Conservation (phyloP, 2,329 filamentous ascomycete genomes). For the Alternaria tenuissima region DNA sequence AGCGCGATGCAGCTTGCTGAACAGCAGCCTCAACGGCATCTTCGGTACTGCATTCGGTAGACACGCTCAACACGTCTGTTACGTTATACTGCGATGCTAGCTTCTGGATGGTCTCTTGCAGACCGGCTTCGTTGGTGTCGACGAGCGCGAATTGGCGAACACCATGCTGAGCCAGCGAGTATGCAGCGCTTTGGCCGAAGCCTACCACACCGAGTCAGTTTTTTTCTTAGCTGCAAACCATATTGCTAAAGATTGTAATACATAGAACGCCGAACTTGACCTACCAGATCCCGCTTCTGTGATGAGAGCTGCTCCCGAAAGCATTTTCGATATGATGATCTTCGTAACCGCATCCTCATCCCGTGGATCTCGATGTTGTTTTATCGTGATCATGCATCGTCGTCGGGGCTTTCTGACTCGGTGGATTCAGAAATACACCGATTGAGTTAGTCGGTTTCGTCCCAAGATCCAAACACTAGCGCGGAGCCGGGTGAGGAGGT, state of each 20-base stretch:
- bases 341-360: constrained; percentile 8
- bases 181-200: constrained; percentile 18
- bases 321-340: constrained; percentile 9
- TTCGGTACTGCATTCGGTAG: constrained; percentile 20
- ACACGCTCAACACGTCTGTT: constrained; percentile 13
- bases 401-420: constrained; percentile 19
- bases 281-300: constrained; percentile 20
- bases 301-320: constrained; percentile 18
- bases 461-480: background rate
- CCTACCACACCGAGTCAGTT: constrained; percentile 11
- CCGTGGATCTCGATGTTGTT: constrained; percentile 10
- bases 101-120: constrained; percentile 16
- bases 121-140: constrained; percentile 18
- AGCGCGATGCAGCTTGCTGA: constrained; percentile 34
- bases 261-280: background rate
- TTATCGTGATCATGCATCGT: constrained; percentile 12
- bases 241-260: background rate
- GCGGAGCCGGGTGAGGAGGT: background rate
- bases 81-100: constrained; percentile 12
- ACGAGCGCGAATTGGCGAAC: constrained; percentile 15
- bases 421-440: constrained; percentile 7
- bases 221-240: background rate
- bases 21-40: constrained; percentile 50
- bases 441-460: background rate
- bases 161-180: constrained; percentile 14